phyloP scores from a whole-genome alignment of 768 basidiomycete species.

The Psilocybe sp. region DNA sequence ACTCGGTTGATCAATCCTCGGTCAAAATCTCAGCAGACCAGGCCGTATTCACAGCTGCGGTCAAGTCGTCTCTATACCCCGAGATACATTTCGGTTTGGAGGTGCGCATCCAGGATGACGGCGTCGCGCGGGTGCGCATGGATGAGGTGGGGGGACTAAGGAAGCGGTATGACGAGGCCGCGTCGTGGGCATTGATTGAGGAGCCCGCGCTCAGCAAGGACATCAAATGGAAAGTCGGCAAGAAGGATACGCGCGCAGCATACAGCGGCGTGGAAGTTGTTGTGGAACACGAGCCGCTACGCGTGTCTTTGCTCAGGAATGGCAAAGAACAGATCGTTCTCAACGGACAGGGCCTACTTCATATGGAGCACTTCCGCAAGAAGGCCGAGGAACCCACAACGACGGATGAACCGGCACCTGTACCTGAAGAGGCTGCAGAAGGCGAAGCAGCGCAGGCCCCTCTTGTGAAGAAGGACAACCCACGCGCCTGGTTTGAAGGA shows the following conservation, averaged over 20 bases:
- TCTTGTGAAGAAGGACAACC: constrained; percentile 49
- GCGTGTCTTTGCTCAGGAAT: constrained; percentile 64
- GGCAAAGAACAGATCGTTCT: constrained; percentile 85
- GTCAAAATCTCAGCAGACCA: constrained; percentile 48
- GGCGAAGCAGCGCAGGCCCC: constrained; percentile 27
- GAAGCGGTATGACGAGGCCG: constrained; percentile 90
- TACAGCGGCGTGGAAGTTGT: constrained; percentile 71
- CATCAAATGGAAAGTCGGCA: constrained; percentile 64
- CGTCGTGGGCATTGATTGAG: constrained; percentile 80
- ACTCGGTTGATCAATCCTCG: constrained; percentile 65
- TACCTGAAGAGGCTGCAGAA: constrained; percentile 42
- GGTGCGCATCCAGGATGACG: constrained; percentile 82
- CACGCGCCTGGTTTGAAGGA: constrained; percentile 84
- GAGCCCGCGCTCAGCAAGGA: constrained; percentile 64
- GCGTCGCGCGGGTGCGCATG: constrained; percentile 88
- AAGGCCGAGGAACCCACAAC: constrained; percentile 45
- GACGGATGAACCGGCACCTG: constrained; percentile 38
- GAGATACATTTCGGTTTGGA: constrained; percentile 79
- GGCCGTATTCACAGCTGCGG: constrained; percentile 68
- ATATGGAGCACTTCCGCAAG: constrained; percentile 96
- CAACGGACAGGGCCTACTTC: constrained; percentile 86
- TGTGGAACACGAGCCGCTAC: constrained; percentile 74
- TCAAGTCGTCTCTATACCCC: constrained; percentile 82
- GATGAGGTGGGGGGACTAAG: constrained; percentile 79
- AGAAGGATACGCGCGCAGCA: constrained; percentile 58